Evolutionary conservation across 148 eudicot genomes (phyloP).

Genomic region (Rhododendron ovatum): DNA sequence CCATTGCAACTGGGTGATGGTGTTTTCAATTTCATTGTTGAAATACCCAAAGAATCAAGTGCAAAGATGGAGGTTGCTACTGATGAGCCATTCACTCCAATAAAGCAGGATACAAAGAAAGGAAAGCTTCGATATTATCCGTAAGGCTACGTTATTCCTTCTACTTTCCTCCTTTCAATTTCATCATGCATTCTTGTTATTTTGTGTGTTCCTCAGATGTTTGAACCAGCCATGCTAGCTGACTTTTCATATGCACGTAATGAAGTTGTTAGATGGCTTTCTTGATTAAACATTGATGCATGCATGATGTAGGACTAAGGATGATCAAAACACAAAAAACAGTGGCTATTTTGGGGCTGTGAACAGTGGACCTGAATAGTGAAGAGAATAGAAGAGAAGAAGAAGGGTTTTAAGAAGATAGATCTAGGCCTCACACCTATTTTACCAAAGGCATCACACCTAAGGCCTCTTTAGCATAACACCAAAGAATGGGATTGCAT

Average conservation of each 20-base stretch:
- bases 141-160: conserved; percentile 33
- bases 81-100: conserved; percentile 81
- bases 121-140: conserved; percentile 96
- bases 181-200: neutral
- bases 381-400: neutral
- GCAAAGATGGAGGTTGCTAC: conserved; percentile 99
- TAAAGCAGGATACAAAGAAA: conserved; percentile 95
- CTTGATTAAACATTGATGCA: neutral
- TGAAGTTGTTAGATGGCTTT: neutral
- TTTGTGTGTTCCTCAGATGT: neutral
- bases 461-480: too few relatives aligned
- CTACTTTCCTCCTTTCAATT: neutral
- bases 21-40: conserved; percentile 77
- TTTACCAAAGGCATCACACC: too few relatives aligned
- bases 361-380: neutral
- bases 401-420: neutral
- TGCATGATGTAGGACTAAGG: neutral
- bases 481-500: neutral
- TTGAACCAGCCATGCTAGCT: neutral
- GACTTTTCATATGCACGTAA: neutral
- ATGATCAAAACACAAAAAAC: neutral
- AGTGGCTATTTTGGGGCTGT: neutral
- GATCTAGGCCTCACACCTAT: neutral
- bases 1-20: conserved; percentile 88
- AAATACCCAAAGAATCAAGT: conserved; percentile 94